Evolutionary conservation across 164 flowering plant genomes (phyloP), one percentile per base, ranked within the genome.

Genomic region (Tetrastigma voinierianum): DNA sequence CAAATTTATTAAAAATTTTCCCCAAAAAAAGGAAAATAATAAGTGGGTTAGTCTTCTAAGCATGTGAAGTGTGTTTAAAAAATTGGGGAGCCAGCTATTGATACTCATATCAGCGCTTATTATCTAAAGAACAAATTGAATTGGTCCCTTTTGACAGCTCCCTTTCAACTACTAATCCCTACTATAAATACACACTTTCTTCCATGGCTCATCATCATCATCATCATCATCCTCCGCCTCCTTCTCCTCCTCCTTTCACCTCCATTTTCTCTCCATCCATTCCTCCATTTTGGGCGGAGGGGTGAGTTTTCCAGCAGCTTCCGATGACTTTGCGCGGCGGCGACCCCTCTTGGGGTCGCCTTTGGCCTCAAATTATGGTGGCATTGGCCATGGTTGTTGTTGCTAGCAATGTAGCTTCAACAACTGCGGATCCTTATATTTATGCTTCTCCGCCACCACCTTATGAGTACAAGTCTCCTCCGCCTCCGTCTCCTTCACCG

Each of bases 371-470:
- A 2, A 13, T 77, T 55, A 48, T 61, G 14, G 56, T 76, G 62
- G 76, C 75, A n/a, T 62, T 81, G 65, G 74, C 75, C 23, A 9
- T 70, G 0, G 20, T 81, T 10, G 49, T 74, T 46, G 65, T 74
- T 55, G 62, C 72, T 14, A 71, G 67, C 45, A 68, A 72, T 74
- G 76, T 72, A 46, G 77, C 51, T 20, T 74, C 76, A 4, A 81
- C 70, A 1, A 51, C 51, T 58, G 84, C 64, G 14, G 78, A 81
- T 64, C 74, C 69, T 53, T 74, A 78, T 20, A 4, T 61, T 2
- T 67, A 74, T 46, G 44, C 74, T 23, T 76, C 84, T 12, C 82
- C 79, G 10, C 82, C 80, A 15, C 77, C 75, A 12, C 84, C 75
- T 0, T 71, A 76, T 17, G 40, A 43, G 4, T 72, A 76, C 54